Evolutionary conservation across 345 rosid species (phyloP).

Genomic region (Dipteronia dyeriana): DNA sequence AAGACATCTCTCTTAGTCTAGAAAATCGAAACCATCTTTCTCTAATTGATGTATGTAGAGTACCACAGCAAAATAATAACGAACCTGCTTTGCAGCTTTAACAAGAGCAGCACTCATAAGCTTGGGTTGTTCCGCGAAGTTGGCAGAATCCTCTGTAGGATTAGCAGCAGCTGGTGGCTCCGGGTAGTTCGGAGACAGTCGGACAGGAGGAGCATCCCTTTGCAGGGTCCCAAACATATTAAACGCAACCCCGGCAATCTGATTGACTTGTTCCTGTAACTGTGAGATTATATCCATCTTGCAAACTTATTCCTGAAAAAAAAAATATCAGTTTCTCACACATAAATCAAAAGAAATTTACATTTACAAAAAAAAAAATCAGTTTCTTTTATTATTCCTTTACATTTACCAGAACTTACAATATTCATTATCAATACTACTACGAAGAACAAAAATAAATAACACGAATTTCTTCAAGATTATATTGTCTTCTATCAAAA

Average conservation of each 20-base stretch:
- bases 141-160: slow-evolving; percentile 53
- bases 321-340: neutral
- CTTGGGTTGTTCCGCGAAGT: slow-evolving; percentile 71
- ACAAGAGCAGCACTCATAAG: slow-evolving; percentile 78
- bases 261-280: slow-evolving; percentile 87
- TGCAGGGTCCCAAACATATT: slow-evolving; percentile 82
- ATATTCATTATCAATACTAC: too few relatives aligned
- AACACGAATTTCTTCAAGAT: neutral
- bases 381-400: too few relatives aligned
- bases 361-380: too few relatives aligned
- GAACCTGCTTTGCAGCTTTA: slow-evolving; percentile 92
- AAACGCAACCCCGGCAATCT: slow-evolving; percentile 69
- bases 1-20: neutral
- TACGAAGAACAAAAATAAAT: too few relatives aligned
- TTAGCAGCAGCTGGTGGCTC: slow-evolving; percentile 54
- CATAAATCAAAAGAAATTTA: neutral
- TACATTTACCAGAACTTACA: too few relatives aligned
- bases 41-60: neutral
- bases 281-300: slow-evolving; percentile 92
- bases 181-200: slow-evolving; percentile 81
- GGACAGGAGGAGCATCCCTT: slow-evolving; percentile 82
- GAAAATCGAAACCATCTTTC: neutral
- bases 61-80: too few relatives aligned
- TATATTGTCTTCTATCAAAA: neutral
- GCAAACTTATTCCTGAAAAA: neutral